Evolutionary conservation across 1,284 basidiomycete species (phyloP), one percentile per base, ranked within the genome.

Genomic region (Lentinula novae-zelandiae): DNA sequence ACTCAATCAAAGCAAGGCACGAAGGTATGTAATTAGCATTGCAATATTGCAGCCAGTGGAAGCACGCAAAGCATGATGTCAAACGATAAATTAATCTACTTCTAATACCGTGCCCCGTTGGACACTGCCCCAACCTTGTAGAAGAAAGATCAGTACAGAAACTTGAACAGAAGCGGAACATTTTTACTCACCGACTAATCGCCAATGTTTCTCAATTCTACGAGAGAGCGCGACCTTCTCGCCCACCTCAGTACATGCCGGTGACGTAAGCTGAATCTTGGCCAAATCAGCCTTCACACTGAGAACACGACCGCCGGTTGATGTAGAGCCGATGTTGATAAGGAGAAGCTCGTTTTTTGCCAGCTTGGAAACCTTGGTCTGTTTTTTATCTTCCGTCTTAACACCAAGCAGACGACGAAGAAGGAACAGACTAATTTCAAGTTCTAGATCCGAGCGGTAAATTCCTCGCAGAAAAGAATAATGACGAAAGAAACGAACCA

Each of bases 151-250:
- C 42, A 65, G 63, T 13, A 22, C 53, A 38, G 34, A n/a, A 27
- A 54, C 49, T 40, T 48, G 22, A 36, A 9, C 17, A 36, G 27
- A 2, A 44, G 4, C 60, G 22, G 38, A 44, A 52, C 48, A 50
- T 15, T 20, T 27, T 5, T 40, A 81, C 87, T 75, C 65, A 87
- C 90, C 90, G 60, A 93, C 90, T 62, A 93, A 81, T 60, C 90
- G 87, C 96, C 96, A 98, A 79, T 98, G 96, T 80, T 98, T 98
- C 78, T 98, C 95, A 68, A 97, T 96, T 69, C 95, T 82, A 64
- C 95, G 82, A 42, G 92, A 93, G 50, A 98, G 75, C 1, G 95
- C 95, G 54, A 98, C 95, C 81, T 97, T 98, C 78, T 98, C 95
- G 20, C 93, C 94, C 50, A 96, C 84, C 73, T 96, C 94, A 36